Evolutionary conservation across 768 basidiomycete genomes (phyloP), one percentile per base, ranked within the genome.

Genomic region (Lactarius tabidus): DNA sequence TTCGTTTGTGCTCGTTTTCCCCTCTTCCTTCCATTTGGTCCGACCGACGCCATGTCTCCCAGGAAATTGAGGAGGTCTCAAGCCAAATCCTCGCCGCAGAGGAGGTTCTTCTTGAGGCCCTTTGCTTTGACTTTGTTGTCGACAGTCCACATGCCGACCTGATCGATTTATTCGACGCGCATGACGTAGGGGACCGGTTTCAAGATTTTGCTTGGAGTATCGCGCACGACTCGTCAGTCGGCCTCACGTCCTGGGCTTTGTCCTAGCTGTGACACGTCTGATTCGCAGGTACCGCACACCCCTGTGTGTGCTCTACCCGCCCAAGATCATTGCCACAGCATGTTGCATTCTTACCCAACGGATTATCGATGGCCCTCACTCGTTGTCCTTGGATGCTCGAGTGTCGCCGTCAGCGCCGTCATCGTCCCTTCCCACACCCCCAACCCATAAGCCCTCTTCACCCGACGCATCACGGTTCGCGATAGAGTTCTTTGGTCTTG

Each of bases 121-220:
- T 94, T 6, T 93, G 91, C 77, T 94, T 94, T 71, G 92, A 94
- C 73, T 90, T 93, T 72, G 82, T 87, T 38, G 85, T 91, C 12
- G 82, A 84, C 63, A 91, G 85, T 70, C 90, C 91, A 20, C 92
- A 94, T 69, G 84, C 84, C 35, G 82, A 88, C 59, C 78, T 94
- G 35, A 84, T 90, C 52, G 87, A 91, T 67, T 78, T 93, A 14
- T 88, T 91, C 70, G 84, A 87, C 62, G 77, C 80, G 10, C 75
- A 81, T 52, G 80, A 81, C 66, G 78, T 80, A 51, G 81, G 80
- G 39, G 60, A 72, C 23, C 74, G 78, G 38, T 73, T 88, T 39
- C 85, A 89, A 74, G 91, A 92, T 71, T 87, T 84, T 71, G 86
- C 90, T 15, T 94, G 91, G 93, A 90, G 89, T 67, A 79, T 94